Evolutionary conservation across 768 basidiomycete species (phyloP), one percentile per base, ranked within the genome.

Genomic region (Rhizopogon vulgaris): DNA sequence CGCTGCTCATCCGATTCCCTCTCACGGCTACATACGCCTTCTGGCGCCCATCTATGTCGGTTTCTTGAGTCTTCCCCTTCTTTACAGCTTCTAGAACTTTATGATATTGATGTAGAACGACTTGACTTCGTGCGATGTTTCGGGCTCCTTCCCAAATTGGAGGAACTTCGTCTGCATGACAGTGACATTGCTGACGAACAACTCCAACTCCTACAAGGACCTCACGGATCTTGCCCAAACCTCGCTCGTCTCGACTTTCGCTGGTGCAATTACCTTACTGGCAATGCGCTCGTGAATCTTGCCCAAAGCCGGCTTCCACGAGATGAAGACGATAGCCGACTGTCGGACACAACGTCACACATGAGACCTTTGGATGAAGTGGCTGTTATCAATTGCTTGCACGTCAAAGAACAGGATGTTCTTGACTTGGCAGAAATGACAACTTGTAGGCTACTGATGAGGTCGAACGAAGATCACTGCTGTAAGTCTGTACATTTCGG

Each of bases 251-350:
- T 85, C 47, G 80, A 84, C 60, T 63, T 84, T 45, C 74, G 80
- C 25, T 84, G 80, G 82, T 84, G 82, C 58, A 72, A 75, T 10
- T 74, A 80, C 51, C 60, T 85, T 6, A 73, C 71, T 27, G 80
- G 82, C 17, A 63, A 60, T 2, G 75, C 76, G 18, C 65, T 84
- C 37, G 80, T 78, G 37, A 65, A 73, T 30, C 64, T 84, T 14
- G 80, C 79, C 40, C 62, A 58, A 46, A 74, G 71, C 51, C 72
- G 81, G 24, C 43, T 62, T 18, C 52, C 50, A 38, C 17, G 10
- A n/a, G 43, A 38, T 32, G 24, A 15, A 22, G 38, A 14, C 25
- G 52, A 52, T 34, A 32, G 5, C 15, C 12, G 14, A 24, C 14
- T 22, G 14, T 6, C 18, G 4, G 25, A 51, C n/a, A 52, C 14